Evolutionary conservation across 2,329 filamentous ascomycete genomes (phyloP), one percentile per base, ranked within the genome.

Genomic region (Nigrospora oryzae): DNA sequence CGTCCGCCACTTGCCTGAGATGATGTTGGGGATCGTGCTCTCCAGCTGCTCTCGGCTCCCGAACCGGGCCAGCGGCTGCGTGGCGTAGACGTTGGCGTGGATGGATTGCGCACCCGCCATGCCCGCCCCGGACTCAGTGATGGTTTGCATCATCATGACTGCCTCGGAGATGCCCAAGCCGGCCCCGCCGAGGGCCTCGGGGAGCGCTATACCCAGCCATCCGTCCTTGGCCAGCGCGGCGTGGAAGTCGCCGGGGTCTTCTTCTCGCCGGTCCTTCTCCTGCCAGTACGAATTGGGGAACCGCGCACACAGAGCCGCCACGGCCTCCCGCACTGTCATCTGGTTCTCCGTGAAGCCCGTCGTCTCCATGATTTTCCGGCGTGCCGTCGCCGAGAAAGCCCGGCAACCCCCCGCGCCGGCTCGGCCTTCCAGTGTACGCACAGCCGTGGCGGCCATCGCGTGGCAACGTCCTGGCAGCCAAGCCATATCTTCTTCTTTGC

Each of bases 61-160:
- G 52, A 90, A 91, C 53, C 75, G 83, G 2, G 85, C 83, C 3
- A 93, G 70, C 34, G 79, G 77, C 58, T 90, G 86, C 0, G 86
- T 90, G 3, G 83, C 84, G 56, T 88, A 89, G 11, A 89, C 81
- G 48, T 83, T 83, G 40, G 75, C 77, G 56, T 82, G 78, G 33
- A 82, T 75, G 2, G 75, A 72, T 54, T 82, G 77, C 1, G 79
- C 77, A 1, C 79, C 79, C 0, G 85, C 85, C 71, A 93, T 89
- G 4, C 87, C 87, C 4, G 87, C 88, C 0, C 88, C 87, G 2
- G 79, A 83, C 65, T 89, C 84, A 1, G 83, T 70, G 46, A 90
- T 86, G 2, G 86, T 86, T 56, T 94, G 87, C 71, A 93, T 76
- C 86, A 93, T 91, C 76, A 91, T 86, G 0, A 83, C 87, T 1